A percentile compares a stretch with the other conserved stretches of the same genome.
These are phyloP conservation scores for Sedum album DNA, from an alignment of 164 flowering plant genomes.

Conservation along the genomic window DNA sequence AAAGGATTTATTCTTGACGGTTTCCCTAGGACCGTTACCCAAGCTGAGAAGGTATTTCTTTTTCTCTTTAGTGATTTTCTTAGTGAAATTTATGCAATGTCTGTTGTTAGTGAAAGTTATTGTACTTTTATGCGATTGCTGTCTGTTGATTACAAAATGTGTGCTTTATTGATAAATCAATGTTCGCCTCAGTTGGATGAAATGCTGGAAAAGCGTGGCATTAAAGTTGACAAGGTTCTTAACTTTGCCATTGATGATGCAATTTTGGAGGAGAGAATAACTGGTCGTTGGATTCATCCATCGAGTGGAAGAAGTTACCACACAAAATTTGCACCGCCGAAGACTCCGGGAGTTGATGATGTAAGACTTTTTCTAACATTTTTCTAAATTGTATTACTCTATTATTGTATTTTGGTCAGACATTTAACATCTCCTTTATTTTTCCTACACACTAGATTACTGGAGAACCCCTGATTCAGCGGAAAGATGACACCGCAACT, in stretches of 20 bases:
- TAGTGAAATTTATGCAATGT: slow-evolving; percentile 96
- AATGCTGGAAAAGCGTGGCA: no score
- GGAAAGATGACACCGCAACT: slow-evolving; percentile 90
- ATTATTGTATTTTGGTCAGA: background rate
- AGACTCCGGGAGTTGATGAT: no score
- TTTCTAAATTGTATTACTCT: background rate
- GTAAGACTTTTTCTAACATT: background rate
- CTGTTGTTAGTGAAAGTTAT: slow-evolving; percentile 76
- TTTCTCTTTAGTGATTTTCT: no score
- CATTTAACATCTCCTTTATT: slow-evolving; percentile 4
- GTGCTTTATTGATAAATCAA: slow-evolving; percentile 20
- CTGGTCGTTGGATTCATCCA: no score
- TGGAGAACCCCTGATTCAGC: slow-evolving; percentile 92
- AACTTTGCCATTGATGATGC: no score
- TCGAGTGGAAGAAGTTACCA: no score
- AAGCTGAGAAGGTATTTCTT: slow-evolving; percentile 90
- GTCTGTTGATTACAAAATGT: background rate
- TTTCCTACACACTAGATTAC: slow-evolving; percentile 47
- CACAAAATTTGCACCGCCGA: slow-evolving; percentile 92
- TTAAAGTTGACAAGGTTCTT: no score
- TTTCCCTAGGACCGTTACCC: no score
- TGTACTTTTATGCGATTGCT: background rate
- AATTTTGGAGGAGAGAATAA: no score
- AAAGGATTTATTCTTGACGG: no score
- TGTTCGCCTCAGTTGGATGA: no score